Conservation (phyloP, 2,329 filamentous ascomycete species). For the Hypocrella siamensis region DNA sequence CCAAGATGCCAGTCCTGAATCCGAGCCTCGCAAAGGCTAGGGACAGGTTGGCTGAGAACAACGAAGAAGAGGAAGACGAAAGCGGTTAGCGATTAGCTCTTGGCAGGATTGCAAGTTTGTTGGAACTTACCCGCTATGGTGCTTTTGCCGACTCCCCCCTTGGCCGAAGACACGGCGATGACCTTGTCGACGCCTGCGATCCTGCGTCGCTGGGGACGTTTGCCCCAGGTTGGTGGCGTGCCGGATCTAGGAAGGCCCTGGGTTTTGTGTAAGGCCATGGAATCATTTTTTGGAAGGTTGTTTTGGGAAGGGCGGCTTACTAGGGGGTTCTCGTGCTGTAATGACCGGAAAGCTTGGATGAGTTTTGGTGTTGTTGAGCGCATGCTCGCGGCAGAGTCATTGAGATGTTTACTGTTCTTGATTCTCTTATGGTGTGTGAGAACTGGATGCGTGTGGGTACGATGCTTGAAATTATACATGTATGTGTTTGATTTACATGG, state of each 20-base stretch:
- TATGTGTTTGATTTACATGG: too few relatives aligned
- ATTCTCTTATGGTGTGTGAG: too few relatives aligned
- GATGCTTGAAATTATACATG: too few relatives aligned
- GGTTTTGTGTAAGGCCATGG: not conserved
- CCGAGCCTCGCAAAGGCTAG: slow-evolving; percentile 73
- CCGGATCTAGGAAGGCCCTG: slow-evolving; percentile 77
- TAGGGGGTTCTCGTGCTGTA: slow-evolving; percentile 71
- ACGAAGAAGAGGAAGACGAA: too few relatives aligned
- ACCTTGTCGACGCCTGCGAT: slow-evolving; percentile 80
- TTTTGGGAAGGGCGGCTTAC: too few relatives aligned
- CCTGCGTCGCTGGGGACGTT: slow-evolving; percentile 63
- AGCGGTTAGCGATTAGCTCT: not conserved
- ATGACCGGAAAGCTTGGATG: slow-evolving; percentile 14
- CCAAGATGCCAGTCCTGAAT: slow-evolving; percentile 71
- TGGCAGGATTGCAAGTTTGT: not conserved
- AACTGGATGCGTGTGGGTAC: too few relatives aligned
- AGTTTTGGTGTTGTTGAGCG: slow-evolving; percentile 19
- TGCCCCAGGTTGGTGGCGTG: slow-evolving; percentile 38
- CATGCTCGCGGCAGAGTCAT: slow-evolving; percentile 14
- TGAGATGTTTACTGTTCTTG: too few relatives aligned
- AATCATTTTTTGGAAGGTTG: too few relatives aligned
- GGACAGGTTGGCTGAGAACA: slow-evolving; percentile 57
- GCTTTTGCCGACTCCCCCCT: slow-evolving; percentile 95
- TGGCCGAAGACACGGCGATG: slow-evolving; percentile 93
- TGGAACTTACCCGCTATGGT: slow-evolving; percentile 58